Evolutionary conservation across 768 basidiomycete species (phyloP).

Genomic region (Termitomyces sp.): DNA sequence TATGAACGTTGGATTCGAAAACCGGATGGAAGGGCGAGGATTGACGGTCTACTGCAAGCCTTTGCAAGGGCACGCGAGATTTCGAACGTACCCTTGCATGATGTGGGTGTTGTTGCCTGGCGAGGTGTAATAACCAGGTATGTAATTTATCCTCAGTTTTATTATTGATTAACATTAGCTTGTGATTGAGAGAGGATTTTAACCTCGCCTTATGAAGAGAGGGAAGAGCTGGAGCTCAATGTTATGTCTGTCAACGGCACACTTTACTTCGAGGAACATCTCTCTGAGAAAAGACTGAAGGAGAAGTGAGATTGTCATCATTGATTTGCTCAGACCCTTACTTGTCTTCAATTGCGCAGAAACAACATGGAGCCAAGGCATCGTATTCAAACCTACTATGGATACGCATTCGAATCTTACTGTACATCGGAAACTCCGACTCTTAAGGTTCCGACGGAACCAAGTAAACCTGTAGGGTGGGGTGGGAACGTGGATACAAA

Average conservation of each 20-base stretch:
- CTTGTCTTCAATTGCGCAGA: conserved; percentile 29
- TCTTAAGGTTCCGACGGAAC: conserved; percentile 16
- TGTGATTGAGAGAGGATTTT: conserved; percentile 58
- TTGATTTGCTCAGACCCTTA: background rate
- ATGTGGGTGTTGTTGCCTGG: conserved; percentile 64
- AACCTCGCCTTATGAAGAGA: conserved; percentile 76
- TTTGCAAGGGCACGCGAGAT: conserved; percentile 36
- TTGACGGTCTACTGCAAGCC: conserved; percentile 64
- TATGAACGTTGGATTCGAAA: conserved; percentile 70
- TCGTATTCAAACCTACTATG: conserved; percentile 67
- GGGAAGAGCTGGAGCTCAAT: conserved; percentile 78
- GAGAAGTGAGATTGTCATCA: conserved; percentile 50
- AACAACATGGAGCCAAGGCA: conserved; percentile 62
- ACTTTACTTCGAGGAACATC: conserved; percentile 71
- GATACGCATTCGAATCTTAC: conserved; percentile 87
- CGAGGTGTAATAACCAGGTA: conserved; percentile 83
- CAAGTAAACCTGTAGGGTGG: conserved; percentile 49
- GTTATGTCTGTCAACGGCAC: conserved; percentile 71
- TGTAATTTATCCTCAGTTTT: conserved; percentile 10
- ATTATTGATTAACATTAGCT: conserved; percentile 6
- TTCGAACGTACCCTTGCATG: conserved; percentile 19
- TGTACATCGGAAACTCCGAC: conserved; percentile 53
- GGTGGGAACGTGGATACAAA: conserved; percentile 83
- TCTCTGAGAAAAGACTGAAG: conserved; percentile 47
- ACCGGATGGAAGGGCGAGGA: conserved; percentile 57